Conservation (phyloP, 768 basidiomycete genomes). For the Zangia roseola region DNA sequence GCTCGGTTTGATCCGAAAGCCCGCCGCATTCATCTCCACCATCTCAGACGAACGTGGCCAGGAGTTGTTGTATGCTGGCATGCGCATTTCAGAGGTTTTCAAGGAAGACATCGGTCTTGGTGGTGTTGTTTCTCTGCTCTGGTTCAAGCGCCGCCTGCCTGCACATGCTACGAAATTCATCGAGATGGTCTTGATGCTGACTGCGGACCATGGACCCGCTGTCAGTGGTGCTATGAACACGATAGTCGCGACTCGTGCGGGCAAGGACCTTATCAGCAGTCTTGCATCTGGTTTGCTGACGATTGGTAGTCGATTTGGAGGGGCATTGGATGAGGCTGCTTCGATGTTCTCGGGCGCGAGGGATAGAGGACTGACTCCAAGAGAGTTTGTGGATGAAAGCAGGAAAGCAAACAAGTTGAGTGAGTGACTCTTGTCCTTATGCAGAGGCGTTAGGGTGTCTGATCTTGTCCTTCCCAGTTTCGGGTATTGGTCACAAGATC, state of each 20-base stretch:
- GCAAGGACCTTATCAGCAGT: conserved; percentile 97
- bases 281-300: conserved; percentile 95
- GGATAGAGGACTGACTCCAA: conserved; percentile 90
- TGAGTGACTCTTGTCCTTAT: conserved; percentile 37
- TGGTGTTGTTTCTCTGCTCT: conserved; percentile 92
- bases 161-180: conserved; percentile 97
- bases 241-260: conserved; percentile 98
- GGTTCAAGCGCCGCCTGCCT: conserved; percentile 96
- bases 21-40: conserved; percentile 97
- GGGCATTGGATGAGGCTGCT: conserved; percentile 97
- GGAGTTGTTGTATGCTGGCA: conserved; percentile 96
- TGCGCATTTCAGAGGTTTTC: conserved; percentile 99
- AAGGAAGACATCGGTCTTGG: conserved; percentile 96
- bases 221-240: conserved; percentile 99
- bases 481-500: conserved; percentile 99
- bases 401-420: conserved; percentile 94
- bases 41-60: conserved; percentile 99
- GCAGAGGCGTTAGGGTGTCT: conserved; percentile 1
- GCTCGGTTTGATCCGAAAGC: conserved; percentile 97
- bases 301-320: conserved; percentile 97
- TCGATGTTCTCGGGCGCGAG: conserved; percentile 91
- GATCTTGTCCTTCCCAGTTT: conserved; percentile 48
- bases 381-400: conserved; percentile 94
- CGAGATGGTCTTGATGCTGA: conserved; percentile 99
- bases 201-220: conserved; percentile 96